Evolutionary conservation across 257 asterid species (phyloP), one percentile per base, ranked within the genome.

Genomic region (Agastache rugosa): DNA sequence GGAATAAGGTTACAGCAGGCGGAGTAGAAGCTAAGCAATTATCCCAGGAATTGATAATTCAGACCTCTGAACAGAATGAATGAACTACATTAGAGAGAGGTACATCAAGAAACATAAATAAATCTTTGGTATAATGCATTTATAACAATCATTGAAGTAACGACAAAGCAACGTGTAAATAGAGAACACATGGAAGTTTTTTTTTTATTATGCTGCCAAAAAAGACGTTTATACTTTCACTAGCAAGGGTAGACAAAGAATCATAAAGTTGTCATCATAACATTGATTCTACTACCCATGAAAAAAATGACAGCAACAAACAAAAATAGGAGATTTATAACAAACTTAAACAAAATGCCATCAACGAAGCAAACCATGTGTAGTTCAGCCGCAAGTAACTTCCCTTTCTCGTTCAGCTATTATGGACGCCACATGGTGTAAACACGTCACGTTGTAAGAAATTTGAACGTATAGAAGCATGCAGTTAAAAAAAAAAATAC

Each of bases 361-460:
- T 56, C 60, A 76, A 70, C 70, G 67, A 61, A 63, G 63, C 44
- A 35, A 75, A 59, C 71, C 75, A 70, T 45, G 8, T 2, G 73
- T 54, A 39, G 44, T 37, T 35, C 55, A 63, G 61, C 73, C 48
- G 25, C 67, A 37, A 48, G 42, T 61, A 63, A 71, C 50, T 50
- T 67, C 37, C 23, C n/a, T 22, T 4, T 34, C 71, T 31, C 47
- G 23, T 51, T 73, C 51, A 0, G 12, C 34, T 22, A 39, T 35
- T 27, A 42, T 34, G 19, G 66, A 66, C 19, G 39, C 39, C 19
- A 37, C 22, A 65, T 35, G 63, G 60, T 41, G 41, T 64, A 61
- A 74, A 77, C 78, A 83, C 79, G 69, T 31, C 37, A 31, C 37
- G 7, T 29, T 74, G 85, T 69, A 77, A 61, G 69, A 74, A 60